Percentiles rank a stretch among this genome's conserved stretches.
These are phyloP conservation scores for Mortierella claussenii DNA, from an alignment of 192 early-diverging fungal species.

Conservation along the genomic window DNA sequence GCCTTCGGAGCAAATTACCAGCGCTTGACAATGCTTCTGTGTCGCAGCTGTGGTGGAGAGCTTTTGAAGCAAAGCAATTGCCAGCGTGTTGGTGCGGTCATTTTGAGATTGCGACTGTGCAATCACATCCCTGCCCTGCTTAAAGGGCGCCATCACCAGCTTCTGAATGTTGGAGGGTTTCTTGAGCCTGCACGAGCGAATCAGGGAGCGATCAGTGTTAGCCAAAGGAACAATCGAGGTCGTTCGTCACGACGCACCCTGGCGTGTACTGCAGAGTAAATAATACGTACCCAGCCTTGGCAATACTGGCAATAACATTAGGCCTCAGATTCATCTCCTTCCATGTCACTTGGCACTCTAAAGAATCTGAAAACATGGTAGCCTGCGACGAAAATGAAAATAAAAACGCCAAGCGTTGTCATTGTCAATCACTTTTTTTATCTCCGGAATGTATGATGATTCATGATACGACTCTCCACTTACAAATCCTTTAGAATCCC, in stretches of 20 bases:
- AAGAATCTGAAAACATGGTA: slow-evolving; percentile 29
- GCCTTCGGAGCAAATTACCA: slow-evolving; percentile 42
- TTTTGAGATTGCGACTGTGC: slow-evolving; percentile 49
- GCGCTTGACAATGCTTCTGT: slow-evolving; percentile 36
- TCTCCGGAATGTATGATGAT: too few species aligned
- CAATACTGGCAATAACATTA: slow-evolving; percentile 19
- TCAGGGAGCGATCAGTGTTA: too few species aligned
- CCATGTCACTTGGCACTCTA: slow-evolving; percentile 47
- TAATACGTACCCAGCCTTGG: slow-evolving; percentile 42
- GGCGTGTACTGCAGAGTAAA: too few species aligned
- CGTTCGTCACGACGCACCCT: too few species aligned
- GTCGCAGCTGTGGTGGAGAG: slow-evolving; percentile 8
- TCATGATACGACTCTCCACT: too few species aligned
- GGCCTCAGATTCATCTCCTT: slow-evolving; percentile 32
- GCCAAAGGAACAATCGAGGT: too few species aligned
- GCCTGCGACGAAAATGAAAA: slow-evolving; percentile 3
- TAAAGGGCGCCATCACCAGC: slow-evolving; percentile 33
- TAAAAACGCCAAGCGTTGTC: too few species aligned
- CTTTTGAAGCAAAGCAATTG: slow-evolving; percentile 34
- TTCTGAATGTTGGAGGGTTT: slow-evolving; percentile 49
- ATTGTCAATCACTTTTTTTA: too few species aligned
- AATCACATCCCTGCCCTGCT: slow-evolving; percentile 38
- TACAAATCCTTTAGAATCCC: too few species aligned
- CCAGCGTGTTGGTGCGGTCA: slow-evolving; percentile 48
- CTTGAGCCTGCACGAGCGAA: slow-evolving; percentile 20